These are phyloP conservation scores for Nematodospora valgi DNA, from an alignment of 805 yeast species.

Conservation along the genomic window DNA sequence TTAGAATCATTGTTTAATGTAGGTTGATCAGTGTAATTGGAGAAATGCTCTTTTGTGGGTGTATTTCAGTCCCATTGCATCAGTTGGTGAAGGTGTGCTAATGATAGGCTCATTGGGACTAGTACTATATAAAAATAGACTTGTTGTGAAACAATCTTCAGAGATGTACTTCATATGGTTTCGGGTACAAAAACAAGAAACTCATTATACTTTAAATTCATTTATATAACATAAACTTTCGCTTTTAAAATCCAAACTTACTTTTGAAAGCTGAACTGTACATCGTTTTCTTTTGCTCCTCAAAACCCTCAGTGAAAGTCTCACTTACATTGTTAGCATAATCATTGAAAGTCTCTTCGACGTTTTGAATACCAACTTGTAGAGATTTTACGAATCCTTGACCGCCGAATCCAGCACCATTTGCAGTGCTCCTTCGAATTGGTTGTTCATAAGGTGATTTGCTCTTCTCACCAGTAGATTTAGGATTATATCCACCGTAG, in stretches of 20 bases:
- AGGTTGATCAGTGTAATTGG: too few species aligned
- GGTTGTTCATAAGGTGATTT: conserved; percentile 45
- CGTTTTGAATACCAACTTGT: conserved; percentile 48
- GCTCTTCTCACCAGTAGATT: conserved; percentile 6
- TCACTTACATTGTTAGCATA: conserved; percentile 56
- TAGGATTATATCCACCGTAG: conserved; percentile 23
- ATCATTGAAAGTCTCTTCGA: conserved; percentile 55
- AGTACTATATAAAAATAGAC: too few species aligned
- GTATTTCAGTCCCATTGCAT: too few species aligned
- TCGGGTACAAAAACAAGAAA: too few species aligned
- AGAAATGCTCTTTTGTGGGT: too few species aligned
- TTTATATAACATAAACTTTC: conserved; percentile 11
- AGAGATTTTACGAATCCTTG: conserved; percentile 44
- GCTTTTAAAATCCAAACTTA: conserved; percentile 48
- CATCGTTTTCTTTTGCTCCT: conserved; percentile 46
- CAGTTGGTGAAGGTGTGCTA: too few species aligned
- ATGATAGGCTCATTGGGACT: too few species aligned
- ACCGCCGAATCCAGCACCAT: conserved; percentile 35
- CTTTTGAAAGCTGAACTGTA: conserved; percentile 51
- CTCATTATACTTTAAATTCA: too few species aligned
- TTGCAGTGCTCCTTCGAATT: conserved; percentile 34
- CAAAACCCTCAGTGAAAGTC: conserved; percentile 49
- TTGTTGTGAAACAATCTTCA: too few species aligned
- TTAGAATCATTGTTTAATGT: too few species aligned
- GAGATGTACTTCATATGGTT: too few species aligned